Evolutionary conservation across 345 rosid species (phyloP), one percentile per base, ranked within the genome.

Genomic region (Hevea brasiliensis): DNA sequence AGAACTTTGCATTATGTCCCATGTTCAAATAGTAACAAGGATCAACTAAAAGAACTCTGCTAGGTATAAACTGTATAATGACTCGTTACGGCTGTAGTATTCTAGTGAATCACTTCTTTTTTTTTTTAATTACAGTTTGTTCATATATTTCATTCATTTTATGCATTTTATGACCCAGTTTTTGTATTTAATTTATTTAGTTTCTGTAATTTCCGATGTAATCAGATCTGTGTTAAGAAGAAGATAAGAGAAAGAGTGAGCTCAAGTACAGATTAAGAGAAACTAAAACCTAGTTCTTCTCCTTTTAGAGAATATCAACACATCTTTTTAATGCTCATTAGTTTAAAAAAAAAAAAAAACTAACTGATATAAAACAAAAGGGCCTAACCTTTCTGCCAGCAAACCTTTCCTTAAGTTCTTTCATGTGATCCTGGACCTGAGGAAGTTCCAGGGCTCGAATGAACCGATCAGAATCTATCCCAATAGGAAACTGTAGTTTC

Each of bases 401-500:
- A 72, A 87, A 85, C 79, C 90, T 85, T 54, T 79, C 82, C 69
- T 80, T 80, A 75, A 87, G 70, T 56, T 87, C 90, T 75, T 67
- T 85, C 45, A 87, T 80, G 81, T 81, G 87, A 50, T 81, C 83
- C 81, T 83, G 87, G 63, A 87, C 90, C 79, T 85, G 81, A 65
- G 87, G 84, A 67, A 87, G 84, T 64, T 82, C 87, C 70, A 87
- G 87, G 58, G 90, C 88, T 76, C 81, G 79, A 63, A 83, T 80
- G 80, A 87, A 87, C 67, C 85, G 84, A 32, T 87, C 85, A 21
- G 90, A 83, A 68, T 87, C 90, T 67, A 87, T 87, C 75, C 90
- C 90, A 74, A 87, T 85, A 54, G 90, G 90, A 79, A 87, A 87
- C 90, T 85, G 82, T 72, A 77, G 74, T 81, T 81, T 74, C 74